phyloP scores from a whole-genome alignment of 2,329 filamentous ascomycete genomes.

The Lachnellula subtilissima region DNA sequence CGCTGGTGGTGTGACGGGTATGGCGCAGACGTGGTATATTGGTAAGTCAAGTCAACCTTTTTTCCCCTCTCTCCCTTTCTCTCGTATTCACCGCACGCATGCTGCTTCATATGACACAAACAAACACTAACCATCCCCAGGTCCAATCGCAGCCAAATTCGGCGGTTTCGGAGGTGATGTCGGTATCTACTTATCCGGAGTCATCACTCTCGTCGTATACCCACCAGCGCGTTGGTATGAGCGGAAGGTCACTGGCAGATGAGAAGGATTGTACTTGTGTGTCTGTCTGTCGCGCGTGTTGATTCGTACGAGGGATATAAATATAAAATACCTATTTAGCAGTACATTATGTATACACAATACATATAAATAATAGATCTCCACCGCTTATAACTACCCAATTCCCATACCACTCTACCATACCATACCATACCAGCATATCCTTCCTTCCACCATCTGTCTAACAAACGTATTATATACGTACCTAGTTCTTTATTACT shows the following conservation, averaged over 20 bases:
- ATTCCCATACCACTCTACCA: no score
- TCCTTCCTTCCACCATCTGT: no score
- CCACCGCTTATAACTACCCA: no score
- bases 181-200: constrained; percentile 25
- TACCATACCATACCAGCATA: no score
- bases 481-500: no score
- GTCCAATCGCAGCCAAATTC: constrained; percentile 28
- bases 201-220: constrained; percentile 27
- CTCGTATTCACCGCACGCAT: no score
- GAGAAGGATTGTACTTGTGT: not conserved
- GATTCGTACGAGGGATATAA: no score
- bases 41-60: constrained; percentile 14
- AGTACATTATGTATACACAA: no score
- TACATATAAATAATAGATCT: no score
- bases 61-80: not conserved
- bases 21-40: constrained; percentile 30
- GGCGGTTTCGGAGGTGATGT: constrained; percentile 29
- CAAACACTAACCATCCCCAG: constrained; percentile 6
- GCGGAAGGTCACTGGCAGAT: constrained; percentile 23
- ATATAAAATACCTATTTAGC: no score
- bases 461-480: no score
- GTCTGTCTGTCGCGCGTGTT: no score
- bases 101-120: not conserved
- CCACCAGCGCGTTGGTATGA: constrained; percentile 26
- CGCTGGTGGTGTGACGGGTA: constrained; percentile 29